Conservation (phyloP, 306 rosid genomes). For the Oxytropis ochrocephala region DNA sequence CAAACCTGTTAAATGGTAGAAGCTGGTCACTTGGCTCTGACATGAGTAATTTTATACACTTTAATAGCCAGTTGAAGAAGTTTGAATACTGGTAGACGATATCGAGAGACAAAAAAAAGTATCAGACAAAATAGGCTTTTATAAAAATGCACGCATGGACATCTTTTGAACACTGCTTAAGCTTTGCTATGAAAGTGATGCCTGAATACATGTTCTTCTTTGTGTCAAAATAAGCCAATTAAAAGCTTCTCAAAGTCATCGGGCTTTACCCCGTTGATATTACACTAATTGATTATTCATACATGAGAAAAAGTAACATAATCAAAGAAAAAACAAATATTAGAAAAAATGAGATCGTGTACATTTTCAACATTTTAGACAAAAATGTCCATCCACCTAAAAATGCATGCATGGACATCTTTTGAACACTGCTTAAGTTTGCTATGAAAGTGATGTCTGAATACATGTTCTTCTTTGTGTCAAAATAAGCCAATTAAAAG, state of each 20-base stretch:
- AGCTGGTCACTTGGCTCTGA: slow-evolving; percentile 96
- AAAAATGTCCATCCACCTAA: not conserved
- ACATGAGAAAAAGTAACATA: not conserved
- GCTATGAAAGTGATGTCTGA: no score
- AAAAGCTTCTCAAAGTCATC: not conserved
- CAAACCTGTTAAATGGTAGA: slow-evolving; percentile 75
- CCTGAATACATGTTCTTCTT: not conserved
- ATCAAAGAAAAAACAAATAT: not conserved
- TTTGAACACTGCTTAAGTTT: no score
- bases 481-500: slow-evolving; percentile 17
- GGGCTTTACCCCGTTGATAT: not conserved
- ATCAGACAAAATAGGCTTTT: slow-evolving; percentile 7
- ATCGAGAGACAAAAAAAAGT: slow-evolving; percentile 12
- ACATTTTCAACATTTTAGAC: not conserved
- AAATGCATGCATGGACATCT: no score
- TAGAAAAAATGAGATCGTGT: not conserved
- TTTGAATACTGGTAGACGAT: slow-evolving; percentile 68
- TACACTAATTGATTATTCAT: not conserved
- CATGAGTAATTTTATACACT: slow-evolving; percentile 80
- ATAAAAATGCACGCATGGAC: not conserved
- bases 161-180: not conserved
- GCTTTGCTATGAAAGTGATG: slow-evolving; percentile 12
- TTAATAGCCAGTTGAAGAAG: slow-evolving; percentile 95
- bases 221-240: slow-evolving; percentile 14
- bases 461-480: not conserved